Base-by-base conservation (phyloP, 2,329 filamentous ascomycete genomes). In the Venturia nashicola region DNA sequence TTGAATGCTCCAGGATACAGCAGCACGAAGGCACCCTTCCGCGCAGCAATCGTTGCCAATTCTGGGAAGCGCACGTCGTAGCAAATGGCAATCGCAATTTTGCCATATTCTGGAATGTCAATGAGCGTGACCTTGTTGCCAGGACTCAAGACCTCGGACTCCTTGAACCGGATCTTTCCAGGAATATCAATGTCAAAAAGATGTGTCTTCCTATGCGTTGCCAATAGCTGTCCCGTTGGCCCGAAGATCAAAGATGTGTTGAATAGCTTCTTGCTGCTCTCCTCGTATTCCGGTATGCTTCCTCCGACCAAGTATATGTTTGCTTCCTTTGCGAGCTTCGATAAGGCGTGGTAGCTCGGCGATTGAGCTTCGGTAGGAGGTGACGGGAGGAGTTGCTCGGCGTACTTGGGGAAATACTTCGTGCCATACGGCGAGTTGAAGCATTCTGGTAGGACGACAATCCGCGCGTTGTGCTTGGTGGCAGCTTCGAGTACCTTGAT, bases 401-500 rank as follows among this genome's bases (percentile, higher is more conserved):
- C 92, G 75, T 97, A 97, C 66, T 86, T 84, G 63, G 92, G 88
- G 77, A 99, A 99, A 80, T 87, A 92, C 72, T 91, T 82, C 68
- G 86, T 91, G 68, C 94, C 94, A 76, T 99, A 99, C 9, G 94
- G 94, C 51, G 90, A 95, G 80, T 99, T 99, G 85, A 99, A 99
- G 82, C 94, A 99, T 79, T 99, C 94, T 43, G 94, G 94, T 20
- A 99, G 84, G 42, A 97, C 91, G 68, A 97, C 87, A 65, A 99
- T 86, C 65, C 89, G 86, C 66, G 93, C 91, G 68, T 93, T 93
- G 3, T 79, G 65, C 12, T 64, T 79, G 34, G 79, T 75, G 32
- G 91, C 87, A 5, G 94, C 93, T 74, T 91, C 86, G 67, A 91
- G 83, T 65, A 97, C 91, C 73, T 94, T 92, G 54, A 82, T 80